Percentiles rank a stretch among this genome's conserved stretches.
phyloP scores from a whole-genome alignment of 371 early-diverging fungal genomes.

The Chytridiales sp. region DNA sequence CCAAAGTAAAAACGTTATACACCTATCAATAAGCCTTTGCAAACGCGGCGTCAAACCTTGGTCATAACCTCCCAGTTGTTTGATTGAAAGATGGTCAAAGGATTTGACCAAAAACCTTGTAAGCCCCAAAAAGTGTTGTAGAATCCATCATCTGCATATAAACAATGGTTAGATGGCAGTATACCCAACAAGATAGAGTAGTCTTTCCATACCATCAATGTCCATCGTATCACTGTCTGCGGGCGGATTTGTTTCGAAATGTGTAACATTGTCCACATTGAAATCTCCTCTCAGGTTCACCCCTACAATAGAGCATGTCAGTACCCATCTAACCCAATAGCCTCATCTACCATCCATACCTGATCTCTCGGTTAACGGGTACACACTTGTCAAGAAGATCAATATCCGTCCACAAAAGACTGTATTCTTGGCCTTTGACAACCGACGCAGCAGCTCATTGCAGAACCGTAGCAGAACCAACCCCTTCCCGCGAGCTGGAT shows the following conservation, averaged over 20 bases:
- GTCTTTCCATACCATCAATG: conserved; percentile 20
- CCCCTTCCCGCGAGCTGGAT: conserved; percentile 73
- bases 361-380: conserved; percentile 78
- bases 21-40: too few relatives aligned
- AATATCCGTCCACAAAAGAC: conserved; percentile 82
- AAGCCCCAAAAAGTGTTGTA: conserved; percentile 54
- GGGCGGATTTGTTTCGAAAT: conserved; percentile 52
- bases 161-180: not conserved
- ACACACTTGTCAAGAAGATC: conserved; percentile 75
- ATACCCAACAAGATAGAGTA: too few relatives aligned
- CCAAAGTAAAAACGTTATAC: too few relatives aligned
- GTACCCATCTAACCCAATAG: not conserved
- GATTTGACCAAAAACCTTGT: conserved; percentile 52
- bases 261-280: conserved; percentile 64
- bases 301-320: conserved; percentile 35
- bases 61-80: not conserved
- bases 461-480: conserved; percentile 78
- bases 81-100: conserved; percentile 12
- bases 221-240: conserved; percentile 50
- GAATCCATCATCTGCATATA: conserved; percentile 8
- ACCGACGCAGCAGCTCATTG: conserved; percentile 76
- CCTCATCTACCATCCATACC: conserved; percentile 13
- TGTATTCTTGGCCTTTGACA: conserved; percentile 74
- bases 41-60: too few relatives aligned
- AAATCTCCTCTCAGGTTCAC: conserved; percentile 83